phyloP scores from a whole-genome alignment of 345 rosid genomes.

The Bruguiera gymnorhiza region DNA sequence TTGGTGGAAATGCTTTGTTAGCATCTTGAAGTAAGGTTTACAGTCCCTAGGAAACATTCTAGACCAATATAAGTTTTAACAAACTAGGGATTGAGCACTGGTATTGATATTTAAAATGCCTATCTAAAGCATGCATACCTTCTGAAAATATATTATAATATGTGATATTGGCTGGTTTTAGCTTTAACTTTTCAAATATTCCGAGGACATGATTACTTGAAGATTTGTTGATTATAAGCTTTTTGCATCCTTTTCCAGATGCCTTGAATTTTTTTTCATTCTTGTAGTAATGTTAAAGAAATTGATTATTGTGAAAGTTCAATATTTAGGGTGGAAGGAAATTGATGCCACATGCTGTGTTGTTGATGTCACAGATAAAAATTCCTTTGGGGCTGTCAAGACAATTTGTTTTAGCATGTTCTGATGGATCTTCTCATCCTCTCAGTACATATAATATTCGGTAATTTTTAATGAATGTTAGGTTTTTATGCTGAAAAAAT shows the following conservation, averaged over 20 bases:
- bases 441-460: slow-evolving; percentile 53
- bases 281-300: not conserved
- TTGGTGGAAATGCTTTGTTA: not conserved
- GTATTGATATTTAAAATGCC: no score
- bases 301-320: not conserved
- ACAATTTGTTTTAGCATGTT: slow-evolving; percentile 73
- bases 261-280: not conserved
- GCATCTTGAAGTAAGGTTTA: no score
- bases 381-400: slow-evolving; percentile 71
- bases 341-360: not conserved
- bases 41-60: no score
- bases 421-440: slow-evolving; percentile 72
- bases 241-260: not conserved
- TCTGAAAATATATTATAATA: not conserved
- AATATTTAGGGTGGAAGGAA: not conserved
- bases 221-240: not conserved
- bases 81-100: no score
- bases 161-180: not conserved
- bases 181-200: not conserved
- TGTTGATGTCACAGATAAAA: slow-evolving; percentile 54
- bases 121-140: no score
- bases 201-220: not conserved
- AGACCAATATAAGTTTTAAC: no score
- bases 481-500: not conserved
- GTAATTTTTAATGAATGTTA: slow-evolving; percentile 33